A percentile compares a stretch with the other conserved stretches of the same genome.
phyloP scores from a whole-genome alignment of 2,329 filamentous ascomycete species.

The Hymenoscyphus salicellus region DNA sequence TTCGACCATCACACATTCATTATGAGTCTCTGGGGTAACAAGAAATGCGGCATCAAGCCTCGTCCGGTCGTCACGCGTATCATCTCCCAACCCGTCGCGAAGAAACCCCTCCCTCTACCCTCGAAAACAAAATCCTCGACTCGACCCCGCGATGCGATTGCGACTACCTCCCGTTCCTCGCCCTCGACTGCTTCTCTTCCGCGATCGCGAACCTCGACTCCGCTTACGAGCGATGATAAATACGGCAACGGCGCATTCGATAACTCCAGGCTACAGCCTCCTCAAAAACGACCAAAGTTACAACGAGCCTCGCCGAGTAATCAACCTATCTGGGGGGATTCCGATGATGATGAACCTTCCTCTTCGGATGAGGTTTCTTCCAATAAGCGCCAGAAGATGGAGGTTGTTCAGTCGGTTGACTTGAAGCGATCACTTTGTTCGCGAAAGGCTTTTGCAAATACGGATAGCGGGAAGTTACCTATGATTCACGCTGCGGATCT shows the following conservation, averaged over 20 bases:
- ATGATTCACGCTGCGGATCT: conserved; percentile 60
- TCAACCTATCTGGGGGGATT: conserved; percentile 20
- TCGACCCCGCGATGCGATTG: conserved; percentile 1
- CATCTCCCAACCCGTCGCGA: conserved; percentile 7
- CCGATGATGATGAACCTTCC: conserved; percentile 17
- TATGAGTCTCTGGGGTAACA: conserved; percentile 10
- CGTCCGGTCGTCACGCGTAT: conserved; percentile 18
- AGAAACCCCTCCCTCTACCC: conserved; percentile 18
- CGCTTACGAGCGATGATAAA: conserved; percentile 2
- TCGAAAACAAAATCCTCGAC: conserved; percentile 13
- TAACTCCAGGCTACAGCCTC: conserved; percentile 10
- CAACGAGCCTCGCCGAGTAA: conserved; percentile 23
- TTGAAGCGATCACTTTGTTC: conserved; percentile 29
- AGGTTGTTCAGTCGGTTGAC: conserved; percentile 15
- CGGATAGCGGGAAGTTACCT: conserved; percentile 23
- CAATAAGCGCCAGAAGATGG: conserved; percentile 26
- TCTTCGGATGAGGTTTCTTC: conserved; percentile 4
- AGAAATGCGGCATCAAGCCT: conserved; percentile 18
- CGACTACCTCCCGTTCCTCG: conserved; percentile 4
- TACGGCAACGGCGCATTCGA: neutral
- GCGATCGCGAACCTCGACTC: conserved; percentile 17
- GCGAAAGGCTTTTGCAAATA: conserved; percentile 28
- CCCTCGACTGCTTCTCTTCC: conserved; percentile 7
- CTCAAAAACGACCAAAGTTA: conserved; percentile 21
- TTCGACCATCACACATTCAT: neutral